Evolutionary conservation across 2,329 filamentous ascomycete genomes (phyloP).

Genomic region (Byssothecium circinans): DNA sequence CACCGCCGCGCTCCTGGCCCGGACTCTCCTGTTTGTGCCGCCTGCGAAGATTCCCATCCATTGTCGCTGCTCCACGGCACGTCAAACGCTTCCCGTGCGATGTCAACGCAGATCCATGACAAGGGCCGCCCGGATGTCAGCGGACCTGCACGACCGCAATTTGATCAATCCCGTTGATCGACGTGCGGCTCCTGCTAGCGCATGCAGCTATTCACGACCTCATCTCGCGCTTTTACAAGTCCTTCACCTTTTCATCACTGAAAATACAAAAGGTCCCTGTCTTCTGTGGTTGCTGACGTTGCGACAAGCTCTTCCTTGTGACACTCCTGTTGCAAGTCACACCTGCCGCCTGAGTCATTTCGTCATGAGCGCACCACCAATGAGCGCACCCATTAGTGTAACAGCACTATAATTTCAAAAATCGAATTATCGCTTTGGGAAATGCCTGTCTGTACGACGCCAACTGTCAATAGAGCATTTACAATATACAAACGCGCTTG

Average conservation of each 20-base stretch:
- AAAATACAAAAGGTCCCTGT: neutral
- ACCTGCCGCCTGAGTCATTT: neutral
- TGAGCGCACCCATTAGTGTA: neutral
- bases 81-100: conserved; percentile 9
- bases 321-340: neutral
- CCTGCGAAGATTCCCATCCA: neutral
- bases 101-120: conserved; percentile 14
- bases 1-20: neutral
- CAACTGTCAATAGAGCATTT: too few relatives aligned
- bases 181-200: conserved; percentile 38
- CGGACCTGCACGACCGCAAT: conserved; percentile 20
- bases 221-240: neutral
- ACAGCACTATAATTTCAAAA: too few relatives aligned
- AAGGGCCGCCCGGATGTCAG: conserved; percentile 21
- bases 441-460: too few relatives aligned
- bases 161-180: conserved; percentile 33
- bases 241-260: neutral
- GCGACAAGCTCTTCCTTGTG: neutral
- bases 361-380: neutral
- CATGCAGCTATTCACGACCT: conserved; percentile 6
- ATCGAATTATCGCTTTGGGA: too few relatives aligned
- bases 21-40: neutral
- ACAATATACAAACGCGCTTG: too few relatives aligned
- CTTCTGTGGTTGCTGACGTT: neutral
- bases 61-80: neutral